These are phyloP conservation scores for Chrysoporthe cubensis DNA, from an alignment of 2,329 filamentous ascomycete genomes.

Conservation along the genomic window DNA sequence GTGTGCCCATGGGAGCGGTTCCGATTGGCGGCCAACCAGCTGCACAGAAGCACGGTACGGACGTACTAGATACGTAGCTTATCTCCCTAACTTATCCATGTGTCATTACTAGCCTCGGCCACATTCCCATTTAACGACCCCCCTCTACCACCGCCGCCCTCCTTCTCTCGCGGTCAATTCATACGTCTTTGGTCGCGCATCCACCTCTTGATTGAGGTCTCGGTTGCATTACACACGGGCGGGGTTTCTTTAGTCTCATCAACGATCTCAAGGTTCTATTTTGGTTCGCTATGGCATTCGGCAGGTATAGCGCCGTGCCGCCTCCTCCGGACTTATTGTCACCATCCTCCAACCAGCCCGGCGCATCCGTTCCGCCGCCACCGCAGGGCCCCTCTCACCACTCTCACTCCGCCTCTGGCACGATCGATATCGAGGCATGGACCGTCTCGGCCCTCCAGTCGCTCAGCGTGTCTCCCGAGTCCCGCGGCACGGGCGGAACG, in stretches of 20 bases:
- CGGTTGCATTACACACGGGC: neutral
- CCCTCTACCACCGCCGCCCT: neutral
- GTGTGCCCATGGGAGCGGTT: neutral
- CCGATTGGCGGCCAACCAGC: neutral
- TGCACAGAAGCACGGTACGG: constrained; percentile 1
- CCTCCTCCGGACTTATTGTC: constrained; percentile 33
- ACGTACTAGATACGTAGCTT: neutral
- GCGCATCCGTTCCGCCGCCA: neutral
- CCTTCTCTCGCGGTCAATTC: too few species aligned
- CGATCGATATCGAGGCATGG: constrained; percentile 70
- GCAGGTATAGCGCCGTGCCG: constrained; percentile 38
- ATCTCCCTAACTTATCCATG: constrained; percentile 13
- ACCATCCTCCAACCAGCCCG: constrained; percentile 2
- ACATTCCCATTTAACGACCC: neutral
- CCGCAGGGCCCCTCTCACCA: constrained; percentile 30
- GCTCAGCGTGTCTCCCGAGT: constrained; percentile 57
- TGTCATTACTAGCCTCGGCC: constrained; percentile 12
- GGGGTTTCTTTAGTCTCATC: neutral
- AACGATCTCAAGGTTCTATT: neutral
- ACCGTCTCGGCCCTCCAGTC: constrained; percentile 61
- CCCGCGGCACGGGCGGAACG: constrained; percentile 58
- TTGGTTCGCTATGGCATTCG: constrained; percentile 37
- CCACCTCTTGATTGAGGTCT: neutral
- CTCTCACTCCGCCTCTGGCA: constrained; percentile 36
- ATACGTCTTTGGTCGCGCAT: neutral